A percentile compares a stretch with the other conserved stretches of the same genome.
Conservation (phyloP, 257 asterid species). For the Dorcoceras hygrometricum region DNA sequence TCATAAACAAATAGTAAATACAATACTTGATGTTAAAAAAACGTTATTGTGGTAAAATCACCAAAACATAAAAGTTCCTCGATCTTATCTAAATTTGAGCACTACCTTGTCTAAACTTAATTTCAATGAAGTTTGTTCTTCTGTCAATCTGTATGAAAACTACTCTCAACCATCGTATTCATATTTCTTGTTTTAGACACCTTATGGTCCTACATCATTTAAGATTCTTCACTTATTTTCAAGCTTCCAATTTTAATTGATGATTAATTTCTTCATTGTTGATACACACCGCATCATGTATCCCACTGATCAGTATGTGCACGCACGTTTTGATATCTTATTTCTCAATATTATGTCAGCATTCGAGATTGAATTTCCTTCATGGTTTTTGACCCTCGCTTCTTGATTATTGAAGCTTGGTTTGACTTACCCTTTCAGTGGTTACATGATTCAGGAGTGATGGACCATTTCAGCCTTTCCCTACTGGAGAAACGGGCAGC, state of each 20-base stretch:
- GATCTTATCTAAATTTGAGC: too few relatives aligned
- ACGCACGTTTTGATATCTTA: neutral
- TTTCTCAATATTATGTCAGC: conserved; percentile 4
- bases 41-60: too few relatives aligned
- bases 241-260: neutral
- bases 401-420: conserved; percentile 7
- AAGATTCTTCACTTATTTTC: neutral
- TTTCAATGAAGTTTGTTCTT: too few relatives aligned
- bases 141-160: too few relatives aligned
- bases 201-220: neutral
- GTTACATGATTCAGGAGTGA: conserved; percentile 49
- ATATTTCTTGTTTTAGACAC: neutral
- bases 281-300: too few relatives aligned
- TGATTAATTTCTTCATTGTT: too few relatives aligned
- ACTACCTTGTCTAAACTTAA: too few relatives aligned
- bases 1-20: too few relatives aligned
- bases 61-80: too few relatives aligned
- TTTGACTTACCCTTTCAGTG: conserved; percentile 22
- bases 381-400: conserved; percentile 1
- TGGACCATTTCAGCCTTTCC: conserved; percentile 47
- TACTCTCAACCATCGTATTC: too few relatives aligned
- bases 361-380: neutral
- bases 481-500: conserved; percentile 56
- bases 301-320: neutral
- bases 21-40: too few relatives aligned